Base-by-base conservation (phyloP, 768 basidiomycete species). In the Obba rivulosa region DNA sequence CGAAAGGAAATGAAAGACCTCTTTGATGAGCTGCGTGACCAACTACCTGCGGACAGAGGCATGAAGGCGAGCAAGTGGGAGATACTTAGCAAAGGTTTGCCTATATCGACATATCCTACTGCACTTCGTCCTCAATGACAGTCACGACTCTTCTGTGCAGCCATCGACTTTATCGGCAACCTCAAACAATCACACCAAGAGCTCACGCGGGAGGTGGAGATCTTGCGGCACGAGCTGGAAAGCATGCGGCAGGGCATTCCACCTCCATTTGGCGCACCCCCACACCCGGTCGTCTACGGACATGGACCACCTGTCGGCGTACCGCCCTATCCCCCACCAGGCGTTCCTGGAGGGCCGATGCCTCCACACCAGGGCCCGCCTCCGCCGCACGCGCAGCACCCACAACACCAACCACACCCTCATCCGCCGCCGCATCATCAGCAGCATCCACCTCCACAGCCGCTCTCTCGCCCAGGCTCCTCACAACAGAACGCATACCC, bases 31-130 rank as follows among this genome's bases (percentile, higher is more conserved):
- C 70, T 99, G 54, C 79, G 92, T 49, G 94, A 96, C 65, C 83
- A 90, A 59, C 71, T 99, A 21, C 96, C 96, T 1, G 85, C 86
- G 44, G 92, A 92, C 70, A 80, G 87, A 45, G 92, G 87, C 37
- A 89, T 93, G 83, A 98, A 98, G 63, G 87, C 92, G 17, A 93
- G 90, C 70, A 99, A 99, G 70, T 98, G 95, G 96, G 96, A 99
- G 72, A 97, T 97, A 52, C 69, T 99, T 28, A 94, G 85, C 68
- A 95, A 96, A 83, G 90, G 94, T 90, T 56, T 54, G 76, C 64
- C 18, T 36, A 18, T 40, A 28, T 41, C 39, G 34, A 7, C 3
- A 41, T 25, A 23, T 48, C 20, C 41, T 46, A 37, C 49, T 39
- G 22, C 40, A 41, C 31, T 2, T 34, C 23, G 4, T 28, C 48